Evolutionary conservation across 257 asterid genomes (phyloP).

Genomic region (Penstemon davidsonii): DNA sequence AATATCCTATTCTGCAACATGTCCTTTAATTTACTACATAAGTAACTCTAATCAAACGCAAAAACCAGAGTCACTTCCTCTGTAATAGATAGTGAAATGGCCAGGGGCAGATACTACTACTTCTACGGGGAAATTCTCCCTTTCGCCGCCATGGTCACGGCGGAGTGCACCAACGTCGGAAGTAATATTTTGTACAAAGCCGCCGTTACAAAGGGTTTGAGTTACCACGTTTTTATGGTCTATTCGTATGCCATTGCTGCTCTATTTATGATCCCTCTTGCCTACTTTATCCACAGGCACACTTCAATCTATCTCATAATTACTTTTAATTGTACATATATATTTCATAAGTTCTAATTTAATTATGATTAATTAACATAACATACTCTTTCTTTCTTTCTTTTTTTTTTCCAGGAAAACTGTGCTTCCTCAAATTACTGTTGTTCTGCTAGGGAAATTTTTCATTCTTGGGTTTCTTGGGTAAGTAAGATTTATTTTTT

Average conservation of each 20-base stretch:
- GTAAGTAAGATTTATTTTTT: conserved; percentile 17
- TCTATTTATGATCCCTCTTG: conserved; percentile 28
- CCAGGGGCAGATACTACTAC: neutral
- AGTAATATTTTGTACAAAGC: conserved; percentile 29
- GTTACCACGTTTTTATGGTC: conserved; percentile 26
- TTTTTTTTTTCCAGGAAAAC: conserved; percentile 10
- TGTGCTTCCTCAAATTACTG: conserved; percentile 26
- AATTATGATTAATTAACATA: too few species aligned
- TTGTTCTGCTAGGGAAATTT: conserved; percentile 25
- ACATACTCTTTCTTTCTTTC: too few species aligned
- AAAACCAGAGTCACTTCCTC: too few species aligned
- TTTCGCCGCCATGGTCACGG: conserved; percentile 24
- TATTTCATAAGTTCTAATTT: neutral
- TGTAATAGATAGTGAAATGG: too few species aligned
- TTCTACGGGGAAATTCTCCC: conserved; percentile 25
- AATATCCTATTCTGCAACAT: too few species aligned
- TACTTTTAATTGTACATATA: too few species aligned
- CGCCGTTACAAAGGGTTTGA: conserved; percentile 31
- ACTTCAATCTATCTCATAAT: neutral
- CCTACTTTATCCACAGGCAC: conserved; percentile 30
- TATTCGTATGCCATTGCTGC: conserved; percentile 32
- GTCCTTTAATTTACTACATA: too few species aligned
- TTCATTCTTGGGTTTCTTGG: conserved; percentile 40
- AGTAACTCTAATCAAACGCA: too few species aligned
- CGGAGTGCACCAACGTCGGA: conserved; percentile 28